A percentile compares a stretch with the other conserved stretches of the same genome.
These are phyloP conservation scores for Myxozyma kluyveri DNA, from an alignment of 805 yeast species.

Conservation along the genomic window DNA sequence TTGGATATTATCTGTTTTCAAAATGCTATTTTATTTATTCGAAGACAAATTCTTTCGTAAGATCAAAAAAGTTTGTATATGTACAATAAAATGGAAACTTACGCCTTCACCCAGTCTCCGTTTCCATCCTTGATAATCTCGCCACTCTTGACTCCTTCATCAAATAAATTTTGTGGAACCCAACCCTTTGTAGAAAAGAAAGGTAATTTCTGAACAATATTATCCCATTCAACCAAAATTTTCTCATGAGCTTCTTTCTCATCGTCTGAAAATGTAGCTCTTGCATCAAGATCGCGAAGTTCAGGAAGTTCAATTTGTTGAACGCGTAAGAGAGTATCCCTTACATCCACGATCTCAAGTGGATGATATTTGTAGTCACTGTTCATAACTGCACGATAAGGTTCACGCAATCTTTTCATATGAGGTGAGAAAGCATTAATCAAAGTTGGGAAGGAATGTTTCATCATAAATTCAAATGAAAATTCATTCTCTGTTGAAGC, in stretches of 20 bases:
- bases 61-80: background rate
- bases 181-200: conserved; percentile 91
- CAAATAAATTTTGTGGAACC: conserved; percentile 93
- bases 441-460: conserved; percentile 59
- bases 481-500: conserved; percentile 88
- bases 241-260: conserved; percentile 58
- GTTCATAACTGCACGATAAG: conserved; percentile 29
- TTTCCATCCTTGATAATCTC: conserved; percentile 59
- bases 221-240: conserved; percentile 64
- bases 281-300: conserved; percentile 43
- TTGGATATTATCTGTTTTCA: background rate
- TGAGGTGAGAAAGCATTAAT: conserved; percentile 80
- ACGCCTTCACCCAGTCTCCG: conserved; percentile 47
- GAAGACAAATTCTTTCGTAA: background rate
- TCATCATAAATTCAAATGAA: conserved; percentile 77
- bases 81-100: background rate
- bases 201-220: conserved; percentile 65
- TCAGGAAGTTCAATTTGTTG: conserved; percentile 34
- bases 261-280: conserved; percentile 58
- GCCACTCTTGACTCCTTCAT: conserved; percentile 63
- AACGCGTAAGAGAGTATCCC: conserved; percentile 35
- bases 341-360: conserved; percentile 44
- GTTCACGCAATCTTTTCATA: conserved; percentile 50
- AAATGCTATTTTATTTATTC: background rate
- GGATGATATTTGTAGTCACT: conserved; percentile 30